Evolutionary conservation across 306 rosid genomes (phyloP).

Genomic region (Herpetospermum pedunculosum): DNA sequence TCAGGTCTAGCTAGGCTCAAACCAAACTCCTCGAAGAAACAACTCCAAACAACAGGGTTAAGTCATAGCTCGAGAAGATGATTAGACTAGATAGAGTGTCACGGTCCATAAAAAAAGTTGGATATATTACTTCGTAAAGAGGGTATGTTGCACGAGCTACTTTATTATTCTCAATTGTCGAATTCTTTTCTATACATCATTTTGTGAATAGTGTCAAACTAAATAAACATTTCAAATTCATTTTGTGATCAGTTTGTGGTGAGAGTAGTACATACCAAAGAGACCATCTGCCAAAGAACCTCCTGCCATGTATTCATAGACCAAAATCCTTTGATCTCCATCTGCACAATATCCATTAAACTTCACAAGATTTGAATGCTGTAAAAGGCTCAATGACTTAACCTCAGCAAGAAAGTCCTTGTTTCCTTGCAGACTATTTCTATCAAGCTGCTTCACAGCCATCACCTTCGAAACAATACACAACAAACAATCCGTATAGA

Average conservation of each 20-base stretch:
- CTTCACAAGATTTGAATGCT: conserved; percentile 63
- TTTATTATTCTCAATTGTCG: neutral
- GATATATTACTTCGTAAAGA: neutral
- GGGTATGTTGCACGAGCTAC: neutral
- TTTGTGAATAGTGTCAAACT: neutral
- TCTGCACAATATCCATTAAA: conserved; percentile 86
- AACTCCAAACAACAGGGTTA: too few relatives aligned
- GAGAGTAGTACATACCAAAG: conserved; percentile 34
- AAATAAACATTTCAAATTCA: neutral
- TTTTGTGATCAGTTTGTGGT: neutral
- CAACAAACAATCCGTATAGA: neutral
- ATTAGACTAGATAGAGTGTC: neutral
- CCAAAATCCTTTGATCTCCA: conserved; percentile 92
- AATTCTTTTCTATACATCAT: neutral
- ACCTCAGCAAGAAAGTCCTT: conserved; percentile 74
- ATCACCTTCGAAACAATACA: conserved; percentile 35
- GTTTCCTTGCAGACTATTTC: conserved; percentile 59
- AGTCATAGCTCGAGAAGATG: neutral
- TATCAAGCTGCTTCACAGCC: conserved; percentile 92
- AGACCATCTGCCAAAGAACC: conserved; percentile 48
- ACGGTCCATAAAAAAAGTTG: neutral
- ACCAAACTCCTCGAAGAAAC: too few relatives aligned
- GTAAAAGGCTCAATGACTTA: conserved; percentile 42
- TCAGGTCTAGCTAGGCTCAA: too few relatives aligned
- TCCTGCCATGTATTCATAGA: conserved; percentile 55